Percentiles rank a stretch among this genome's conserved stretches.
phyloP scores from a whole-genome alignment of 768 basidiomycete species.

The Dioszegia crocea region DNA sequence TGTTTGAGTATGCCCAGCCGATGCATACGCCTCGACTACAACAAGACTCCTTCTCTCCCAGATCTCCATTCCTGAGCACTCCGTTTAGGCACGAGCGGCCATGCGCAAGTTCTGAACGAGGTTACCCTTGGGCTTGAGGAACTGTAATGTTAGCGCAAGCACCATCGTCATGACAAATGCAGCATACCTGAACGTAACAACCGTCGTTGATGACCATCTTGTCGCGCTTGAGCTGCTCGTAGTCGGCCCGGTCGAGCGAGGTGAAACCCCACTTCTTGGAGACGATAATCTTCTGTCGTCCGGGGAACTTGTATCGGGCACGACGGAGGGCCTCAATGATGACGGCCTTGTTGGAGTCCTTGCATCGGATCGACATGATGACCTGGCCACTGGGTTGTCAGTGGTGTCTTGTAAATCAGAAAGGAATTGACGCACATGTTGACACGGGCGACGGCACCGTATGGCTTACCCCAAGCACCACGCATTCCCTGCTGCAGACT shows the following conservation, averaged over 20 bases:
- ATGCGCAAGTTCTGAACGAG: slow-evolving; percentile 79
- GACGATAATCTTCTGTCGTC: slow-evolving; percentile 47
- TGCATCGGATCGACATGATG: slow-evolving; percentile 84
- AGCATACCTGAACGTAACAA: slow-evolving; percentile 63
- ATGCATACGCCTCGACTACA: slow-evolving; percentile 13
- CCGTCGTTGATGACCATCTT: slow-evolving; percentile 91
- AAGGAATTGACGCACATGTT: slow-evolving; percentile 40
- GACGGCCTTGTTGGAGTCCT: slow-evolving; percentile 77
- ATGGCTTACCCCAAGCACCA: slow-evolving; percentile 99
- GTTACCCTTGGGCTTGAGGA: slow-evolving; percentile 80
- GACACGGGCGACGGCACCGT: slow-evolving; percentile 64
- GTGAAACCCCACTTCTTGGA: slow-evolving; percentile 99
- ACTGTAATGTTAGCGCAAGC: slow-evolving; percentile 41
- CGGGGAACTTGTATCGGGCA: slow-evolving; percentile 78
- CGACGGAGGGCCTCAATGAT: slow-evolving; percentile 96
- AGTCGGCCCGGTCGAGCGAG: slow-evolving; percentile 83
- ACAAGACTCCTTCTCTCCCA: not conserved
- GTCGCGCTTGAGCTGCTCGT: slow-evolving; percentile 78
- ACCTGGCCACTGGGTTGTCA: slow-evolving; percentile 74
- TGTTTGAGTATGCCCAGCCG: not conserved
- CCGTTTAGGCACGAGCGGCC: slow-evolving; percentile 50
- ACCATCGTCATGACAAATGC: not conserved
- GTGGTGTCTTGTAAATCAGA: not conserved
- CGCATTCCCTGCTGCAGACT: slow-evolving; percentile 70
- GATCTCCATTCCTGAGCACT: not conserved